Conservation (phyloP, 169 alveolate genomes). For the Plasmodium berghei region DNA sequence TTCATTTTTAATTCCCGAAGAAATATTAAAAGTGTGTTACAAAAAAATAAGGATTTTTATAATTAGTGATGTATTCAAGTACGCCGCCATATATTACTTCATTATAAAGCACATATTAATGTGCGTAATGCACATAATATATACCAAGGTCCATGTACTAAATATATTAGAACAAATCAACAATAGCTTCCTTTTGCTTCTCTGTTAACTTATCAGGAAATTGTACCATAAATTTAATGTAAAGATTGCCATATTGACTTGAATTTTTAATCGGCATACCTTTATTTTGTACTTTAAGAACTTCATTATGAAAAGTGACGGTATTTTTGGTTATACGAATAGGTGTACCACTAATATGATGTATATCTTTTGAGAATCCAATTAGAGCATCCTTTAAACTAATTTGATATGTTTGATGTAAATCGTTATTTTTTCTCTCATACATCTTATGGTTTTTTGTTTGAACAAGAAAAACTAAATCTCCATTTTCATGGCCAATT, state of each 20-base stretch:
- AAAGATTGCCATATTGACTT: slow-evolving; percentile 84
- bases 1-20: no score
- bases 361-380: slow-evolving; percentile 84
- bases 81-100: no score
- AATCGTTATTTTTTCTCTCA: slow-evolving; percentile 87
- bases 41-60: no score
- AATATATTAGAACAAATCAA: slow-evolving; percentile 67
- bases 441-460: slow-evolving; percentile 80
- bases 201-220: slow-evolving; percentile 84
- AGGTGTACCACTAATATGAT: slow-evolving; percentile 83
- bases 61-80: no score
- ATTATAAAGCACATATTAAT: no score
- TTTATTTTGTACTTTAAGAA: slow-evolving; percentile 80
- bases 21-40: no score
- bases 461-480: slow-evolving; percentile 82
- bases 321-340: slow-evolving; percentile 81
- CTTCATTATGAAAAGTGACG: slow-evolving; percentile 86
- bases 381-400: slow-evolving; percentile 86
- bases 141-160: not conserved
- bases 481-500: slow-evolving; percentile 87
- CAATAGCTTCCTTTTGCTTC: slow-evolving; percentile 79
- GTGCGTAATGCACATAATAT: no score
- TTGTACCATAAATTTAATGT: slow-evolving; percentile 81
- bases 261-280: slow-evolving; percentile 87
- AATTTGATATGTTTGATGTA: slow-evolving; percentile 83